These are phyloP conservation scores for Periconia sp. DNA, from an alignment of 2,329 filamentous ascomycete genomes.

Conservation along the genomic window DNA sequence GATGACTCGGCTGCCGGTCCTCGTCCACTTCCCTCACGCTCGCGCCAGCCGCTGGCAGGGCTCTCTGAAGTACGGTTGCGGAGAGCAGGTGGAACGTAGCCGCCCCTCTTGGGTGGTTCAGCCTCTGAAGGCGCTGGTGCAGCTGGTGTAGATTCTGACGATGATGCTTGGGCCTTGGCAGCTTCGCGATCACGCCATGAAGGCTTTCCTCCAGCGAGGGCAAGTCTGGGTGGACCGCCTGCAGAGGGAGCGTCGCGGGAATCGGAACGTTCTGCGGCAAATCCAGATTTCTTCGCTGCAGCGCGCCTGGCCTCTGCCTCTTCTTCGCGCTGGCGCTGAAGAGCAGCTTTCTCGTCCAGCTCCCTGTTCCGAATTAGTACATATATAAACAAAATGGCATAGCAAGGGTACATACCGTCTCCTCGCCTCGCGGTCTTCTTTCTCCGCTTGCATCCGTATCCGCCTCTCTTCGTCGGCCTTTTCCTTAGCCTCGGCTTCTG, in stretches of 20 bases:
- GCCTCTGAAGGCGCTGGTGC: slow-evolving; percentile 35
- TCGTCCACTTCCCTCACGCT: slow-evolving; percentile 40
- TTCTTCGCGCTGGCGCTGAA: slow-evolving; percentile 81
- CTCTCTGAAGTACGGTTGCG: slow-evolving; percentile 37
- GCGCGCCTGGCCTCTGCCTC: slow-evolving; percentile 78
- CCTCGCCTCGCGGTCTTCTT: slow-evolving; percentile 60
- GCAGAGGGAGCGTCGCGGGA: slow-evolving; percentile 40
- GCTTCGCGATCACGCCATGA: slow-evolving; percentile 76
- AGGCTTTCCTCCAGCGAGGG: slow-evolving; percentile 63
- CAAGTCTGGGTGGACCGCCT: slow-evolving; percentile 61
- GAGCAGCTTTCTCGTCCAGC: slow-evolving; percentile 62
- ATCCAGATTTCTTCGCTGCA: slow-evolving; percentile 59
- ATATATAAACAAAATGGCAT: slow-evolving; percentile 7
- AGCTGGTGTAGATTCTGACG: slow-evolving; percentile 31
- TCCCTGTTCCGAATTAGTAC: slow-evolving; percentile 52
- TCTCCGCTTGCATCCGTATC: slow-evolving; percentile 72
- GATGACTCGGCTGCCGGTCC: slow-evolving; percentile 29
- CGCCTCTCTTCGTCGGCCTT: slow-evolving; percentile 78
- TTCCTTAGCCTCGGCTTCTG: slow-evolving; percentile 84
- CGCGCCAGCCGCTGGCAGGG: slow-evolving; percentile 39
- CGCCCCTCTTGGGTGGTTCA: slow-evolving; percentile 42
- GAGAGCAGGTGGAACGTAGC: slow-evolving; percentile 51
- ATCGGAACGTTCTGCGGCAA: slow-evolving; percentile 31
- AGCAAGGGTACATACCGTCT: slow-evolving; percentile 52
- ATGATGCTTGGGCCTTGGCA: slow-evolving; percentile 40